Evolutionary conservation across 2,329 filamentous ascomycete genomes (phyloP).

Genomic region (Colletotrichum higginsianum): DNA sequence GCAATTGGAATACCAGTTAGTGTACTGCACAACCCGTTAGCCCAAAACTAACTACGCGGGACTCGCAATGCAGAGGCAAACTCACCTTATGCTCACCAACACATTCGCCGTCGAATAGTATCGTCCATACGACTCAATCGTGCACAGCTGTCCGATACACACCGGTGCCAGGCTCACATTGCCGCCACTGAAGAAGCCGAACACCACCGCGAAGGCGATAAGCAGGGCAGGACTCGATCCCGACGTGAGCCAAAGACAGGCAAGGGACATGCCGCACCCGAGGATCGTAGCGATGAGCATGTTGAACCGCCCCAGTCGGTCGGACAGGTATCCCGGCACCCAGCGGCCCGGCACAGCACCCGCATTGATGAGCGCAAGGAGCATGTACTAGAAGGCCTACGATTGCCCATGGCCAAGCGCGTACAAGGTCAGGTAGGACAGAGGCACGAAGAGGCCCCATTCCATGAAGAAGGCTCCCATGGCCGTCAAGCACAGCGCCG

Average conservation of each 20-base stretch:
- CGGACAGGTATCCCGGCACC: slow-evolving; percentile 77
- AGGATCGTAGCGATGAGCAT: slow-evolving; percentile 73
- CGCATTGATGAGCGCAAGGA: slow-evolving; percentile 78
- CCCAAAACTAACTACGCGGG: slow-evolving; percentile 62
- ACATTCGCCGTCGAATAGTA: slow-evolving; percentile 79
- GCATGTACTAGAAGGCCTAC: slow-evolving; percentile 62
- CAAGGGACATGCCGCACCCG: slow-evolving; percentile 59
- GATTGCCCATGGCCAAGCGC: not conserved
- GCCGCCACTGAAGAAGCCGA: slow-evolving; percentile 79
- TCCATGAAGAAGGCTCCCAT: not conserved
- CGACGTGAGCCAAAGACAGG: slow-evolving; percentile 74
- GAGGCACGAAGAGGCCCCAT: not conserved
- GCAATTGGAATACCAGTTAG: slow-evolving; percentile 72
- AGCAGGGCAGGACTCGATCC: slow-evolving; percentile 62
- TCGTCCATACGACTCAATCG: slow-evolving; percentile 76
- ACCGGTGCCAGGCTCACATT: slow-evolving; percentile 81
- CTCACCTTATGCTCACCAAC: too few relatives aligned
- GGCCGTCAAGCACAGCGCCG: too few relatives aligned
- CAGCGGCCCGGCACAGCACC: slow-evolving; percentile 78
- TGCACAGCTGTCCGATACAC: slow-evolving; percentile 79
- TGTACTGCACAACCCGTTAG: slow-evolving; percentile 12
- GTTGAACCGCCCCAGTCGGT: slow-evolving; percentile 79
- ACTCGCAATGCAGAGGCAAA: slow-evolving; percentile 62
- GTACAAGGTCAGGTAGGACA: not conserved
- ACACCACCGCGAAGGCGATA: slow-evolving; percentile 73